Base-by-base conservation (phyloP, 2,329 filamentous ascomycete species). In the Phialophora macrospora region DNA sequence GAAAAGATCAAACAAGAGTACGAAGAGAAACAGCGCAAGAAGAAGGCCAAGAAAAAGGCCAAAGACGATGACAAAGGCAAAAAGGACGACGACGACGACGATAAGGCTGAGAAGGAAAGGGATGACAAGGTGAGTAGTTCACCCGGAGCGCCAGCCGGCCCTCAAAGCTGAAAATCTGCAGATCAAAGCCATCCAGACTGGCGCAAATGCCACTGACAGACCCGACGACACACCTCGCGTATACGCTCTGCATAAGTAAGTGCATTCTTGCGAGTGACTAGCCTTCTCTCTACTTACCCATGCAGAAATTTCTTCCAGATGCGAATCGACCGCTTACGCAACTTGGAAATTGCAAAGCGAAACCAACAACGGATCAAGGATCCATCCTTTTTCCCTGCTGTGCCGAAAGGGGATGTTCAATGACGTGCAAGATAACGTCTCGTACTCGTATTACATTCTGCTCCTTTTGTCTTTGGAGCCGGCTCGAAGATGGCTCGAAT, bases 321-420 rank as follows among this genome's bases (percentile, higher is more conserved):
- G 80, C 88, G 95, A 17, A 76, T 97, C 58, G 88, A 92, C 75
- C 90, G 90, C 75, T 89, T 93, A 74, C 85, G 88, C 51, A 90
- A 91, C 76, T 85, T 86, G n/a, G 91, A 95, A 74, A 83, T 88
- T 61, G 90, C 92, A 11, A 96, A 88, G 77, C 84, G 90, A 60
- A 95, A 94, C 74, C 87, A 89, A 51, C 92, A 97, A 76, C 87
- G 92, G 52, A 77, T 96, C 66, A 89, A 87, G 68, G 90, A 93
- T 74, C 91, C 92, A 1, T 86, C 84, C 28, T 86, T 90, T 65
- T 98, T 98, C 74, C 95, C 95, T 1, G 90, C 91, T 49, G 92
- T 95, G 0, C 94, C 94, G 1, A 90, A 86, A 59, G 85, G 85
- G 48, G 78, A 78, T 22, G 66, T 79, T 58, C 77, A 61, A 26